Evolutionary conservation across 352 stramenopile genomes (phyloP), one percentile per base, ranked within the genome.

Genomic region (Phytophthora palmivora): DNA sequence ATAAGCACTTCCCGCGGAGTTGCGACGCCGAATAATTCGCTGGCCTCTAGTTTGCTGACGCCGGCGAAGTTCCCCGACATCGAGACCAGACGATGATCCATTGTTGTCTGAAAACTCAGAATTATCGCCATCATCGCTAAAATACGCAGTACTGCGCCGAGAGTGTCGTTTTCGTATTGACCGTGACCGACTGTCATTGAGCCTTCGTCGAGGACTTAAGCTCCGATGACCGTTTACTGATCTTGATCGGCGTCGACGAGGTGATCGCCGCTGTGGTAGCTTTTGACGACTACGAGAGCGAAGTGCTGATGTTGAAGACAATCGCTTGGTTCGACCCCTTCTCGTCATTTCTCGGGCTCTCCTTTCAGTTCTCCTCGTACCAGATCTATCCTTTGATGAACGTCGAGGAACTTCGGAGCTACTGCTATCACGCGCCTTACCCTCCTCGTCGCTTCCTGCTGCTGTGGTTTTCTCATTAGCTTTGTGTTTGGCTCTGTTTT

Each of bases 21-120:
- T 58, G 9, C 41, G 19, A 1, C 36, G 41, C 2, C 52, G 58
- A 21, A 54, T 62, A 41, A 33, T 11, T 32, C 38, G 49, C 48
- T 43, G 14, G 11, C 34, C 60, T 37, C 48, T 62, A 10, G 32
- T 16, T 54, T 63, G 58, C 46, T 83, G 75, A 3, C 67, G 44
- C 14, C 59, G 41, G 11, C 75, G 72, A 33, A 87, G 67, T 36
- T 77, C 58, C 0, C 64, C 58, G 36, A 77, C 63, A 53, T 87
- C 78, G n/a, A 87, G 52, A 15, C 78, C 78, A 18, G 72, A 87
- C 2, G 68, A 72, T 14, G 56, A 72, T 14, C 33, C 37, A 36
- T 60, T 72, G 3, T 69, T 70, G 16, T 50, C 61, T 14, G 33
- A 63, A 24, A 53, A 26, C 2, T n/a, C 30, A n/a, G 44, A 50